phyloP scores from a whole-genome alignment of 192 early-diverging fungal species.

The Dissophora ornata region DNA sequence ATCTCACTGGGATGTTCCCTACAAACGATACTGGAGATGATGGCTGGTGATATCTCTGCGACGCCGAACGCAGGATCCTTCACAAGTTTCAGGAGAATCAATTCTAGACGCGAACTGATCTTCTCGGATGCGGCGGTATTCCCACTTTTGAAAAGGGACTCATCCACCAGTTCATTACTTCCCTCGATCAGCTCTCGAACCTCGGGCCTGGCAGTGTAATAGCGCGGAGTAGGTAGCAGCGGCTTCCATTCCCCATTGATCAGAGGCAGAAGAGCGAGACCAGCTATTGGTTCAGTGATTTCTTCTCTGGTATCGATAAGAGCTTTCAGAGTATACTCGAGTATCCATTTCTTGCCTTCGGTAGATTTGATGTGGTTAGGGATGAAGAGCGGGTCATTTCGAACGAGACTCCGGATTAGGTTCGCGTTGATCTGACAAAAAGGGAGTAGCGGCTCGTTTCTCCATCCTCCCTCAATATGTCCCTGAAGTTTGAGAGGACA shows the following conservation, averaged over 20 bases:
- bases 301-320: neutral
- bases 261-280: conserved; percentile 10
- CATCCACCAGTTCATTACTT: neutral
- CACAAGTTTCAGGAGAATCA: too few species aligned
- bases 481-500: neutral
- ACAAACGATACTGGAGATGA: neutral
- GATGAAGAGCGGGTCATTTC: conserved; percentile 4
- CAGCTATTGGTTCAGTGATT: neutral
- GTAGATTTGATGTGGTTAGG: neutral
- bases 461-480: neutral
- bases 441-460: neutral
- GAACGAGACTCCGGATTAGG: neutral
- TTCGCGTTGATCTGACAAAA: neutral
- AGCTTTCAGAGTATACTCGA: neutral
- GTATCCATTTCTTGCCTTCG: conserved; percentile 1
- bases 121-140: too few species aligned
- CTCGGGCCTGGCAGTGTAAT: neutral
- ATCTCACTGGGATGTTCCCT: conserved; percentile 3
- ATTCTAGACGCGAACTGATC: too few species aligned
- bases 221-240: neutral
- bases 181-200: neutral
- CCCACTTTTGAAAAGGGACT: conserved; percentile 4
- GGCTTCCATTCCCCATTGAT: conserved; percentile 13
- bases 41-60: neutral
- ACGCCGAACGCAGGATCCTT: neutral